A percentile compares a stretch with the other conserved stretches of the same genome.
Evolutionary conservation across 495 filamentous ascomycete genomes (phyloP).

Genomic region (Parachaetomium inaequale): DNA sequence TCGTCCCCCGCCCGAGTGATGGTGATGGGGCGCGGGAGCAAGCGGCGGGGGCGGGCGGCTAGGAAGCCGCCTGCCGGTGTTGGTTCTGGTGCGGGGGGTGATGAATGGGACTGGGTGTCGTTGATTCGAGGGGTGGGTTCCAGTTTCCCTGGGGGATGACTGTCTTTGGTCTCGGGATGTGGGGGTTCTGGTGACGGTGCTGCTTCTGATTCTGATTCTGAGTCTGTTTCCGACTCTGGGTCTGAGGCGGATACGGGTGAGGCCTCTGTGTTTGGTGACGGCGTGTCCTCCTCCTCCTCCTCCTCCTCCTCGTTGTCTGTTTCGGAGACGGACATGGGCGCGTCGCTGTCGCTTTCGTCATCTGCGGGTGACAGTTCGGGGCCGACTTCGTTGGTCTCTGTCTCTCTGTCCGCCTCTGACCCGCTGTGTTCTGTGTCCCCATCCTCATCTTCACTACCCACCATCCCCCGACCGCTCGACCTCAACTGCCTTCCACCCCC

Average conservation of each 20-base stretch:
- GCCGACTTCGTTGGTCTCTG: not conserved
- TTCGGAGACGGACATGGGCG: not conserved
- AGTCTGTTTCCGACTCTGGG: not conserved
- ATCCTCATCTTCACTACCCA: not conserved
- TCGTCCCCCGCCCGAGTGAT: slow-evolving; percentile 13
- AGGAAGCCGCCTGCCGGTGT: slow-evolving; percentile 8
- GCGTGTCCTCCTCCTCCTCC: too few species aligned
- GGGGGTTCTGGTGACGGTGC: not conserved
- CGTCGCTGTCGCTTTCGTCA: slow-evolving; percentile 1
- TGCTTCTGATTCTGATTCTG: not conserved
- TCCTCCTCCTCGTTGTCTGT: slow-evolving; percentile 9
- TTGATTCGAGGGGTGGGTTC: too few species aligned
- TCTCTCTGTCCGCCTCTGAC: not conserved
- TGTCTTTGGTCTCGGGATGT: slow-evolving; percentile 2
- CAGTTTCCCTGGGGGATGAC: too few species aligned
- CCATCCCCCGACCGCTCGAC: not conserved
- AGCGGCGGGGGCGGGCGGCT: slow-evolving; percentile 14
- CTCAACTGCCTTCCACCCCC: not conserved
- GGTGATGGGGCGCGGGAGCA: slow-evolving; percentile 13
- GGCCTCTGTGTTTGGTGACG: slow-evolving; percentile 11
- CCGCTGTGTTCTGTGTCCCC: not conserved
- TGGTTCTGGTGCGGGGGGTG: not conserved
- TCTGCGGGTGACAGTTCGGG: not conserved
- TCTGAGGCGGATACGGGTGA: slow-evolving; percentile 1
- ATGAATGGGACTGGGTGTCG: not conserved